Conservation (phyloP, 2,329 filamentous ascomycete genomes). For the Cercospora sojina region DNA sequence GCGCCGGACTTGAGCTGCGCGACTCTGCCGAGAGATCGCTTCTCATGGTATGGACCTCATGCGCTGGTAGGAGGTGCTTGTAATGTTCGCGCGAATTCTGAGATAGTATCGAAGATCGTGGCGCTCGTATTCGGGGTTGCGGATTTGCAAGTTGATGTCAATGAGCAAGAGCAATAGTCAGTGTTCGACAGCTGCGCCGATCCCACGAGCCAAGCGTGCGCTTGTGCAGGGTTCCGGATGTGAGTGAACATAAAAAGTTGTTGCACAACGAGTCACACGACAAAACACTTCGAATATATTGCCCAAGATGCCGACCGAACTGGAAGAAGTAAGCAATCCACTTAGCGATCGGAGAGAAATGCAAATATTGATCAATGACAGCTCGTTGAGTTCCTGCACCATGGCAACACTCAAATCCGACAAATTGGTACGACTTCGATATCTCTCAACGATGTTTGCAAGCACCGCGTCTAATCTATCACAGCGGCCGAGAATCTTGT, state of each 20-base stretch:
- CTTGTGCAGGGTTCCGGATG: neutral
- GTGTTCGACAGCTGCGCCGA: neutral
- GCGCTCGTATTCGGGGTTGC: neutral
- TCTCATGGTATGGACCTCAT: conserved; percentile 22
- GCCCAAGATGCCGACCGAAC: conserved; percentile 49
- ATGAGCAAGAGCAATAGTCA: neutral
- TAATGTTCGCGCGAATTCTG: neutral
- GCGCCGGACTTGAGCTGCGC: conserved; percentile 25
- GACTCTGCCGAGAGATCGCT: conserved; percentile 9
- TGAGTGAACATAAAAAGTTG: conserved; percentile 14
- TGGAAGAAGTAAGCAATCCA: conserved; percentile 47
- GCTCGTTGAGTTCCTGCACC: conserved; percentile 22
- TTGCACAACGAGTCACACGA: conserved; percentile 5
- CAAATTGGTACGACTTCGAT: conserved; percentile 60
- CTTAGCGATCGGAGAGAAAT: neutral
- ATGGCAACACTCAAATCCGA: conserved; percentile 76
- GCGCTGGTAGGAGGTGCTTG: neutral
- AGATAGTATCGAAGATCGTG: neutral
- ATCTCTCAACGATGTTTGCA: neutral
- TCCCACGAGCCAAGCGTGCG: conserved; percentile 1
- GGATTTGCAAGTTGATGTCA: conserved; percentile 3
- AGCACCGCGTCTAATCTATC: conserved; percentile 19
- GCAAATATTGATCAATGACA: conserved; percentile 21
- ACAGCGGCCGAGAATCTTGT: conserved; percentile 81
- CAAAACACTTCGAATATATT: neutral